Percentiles rank a stretch among this genome's conserved stretches.
Conservation (phyloP, 805 yeast genomes). For the Nakazawaea ishiwadae region DNA sequence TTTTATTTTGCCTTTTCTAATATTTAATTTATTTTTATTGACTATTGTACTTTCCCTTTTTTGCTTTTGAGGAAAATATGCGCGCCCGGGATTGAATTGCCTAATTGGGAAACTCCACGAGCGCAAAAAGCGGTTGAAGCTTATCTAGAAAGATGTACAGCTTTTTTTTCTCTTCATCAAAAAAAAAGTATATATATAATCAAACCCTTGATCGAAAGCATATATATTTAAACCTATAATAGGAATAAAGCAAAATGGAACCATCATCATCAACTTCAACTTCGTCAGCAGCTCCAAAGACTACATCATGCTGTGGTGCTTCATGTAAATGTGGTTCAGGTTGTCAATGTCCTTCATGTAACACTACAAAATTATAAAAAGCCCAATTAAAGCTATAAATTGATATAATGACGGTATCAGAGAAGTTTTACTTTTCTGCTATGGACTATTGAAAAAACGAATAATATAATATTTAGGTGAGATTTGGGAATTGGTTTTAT, state of each 20-base stretch:
- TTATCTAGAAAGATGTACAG: background rate
- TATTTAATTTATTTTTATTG: too few relatives aligned
- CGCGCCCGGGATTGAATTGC: slow-evolving; percentile 8
- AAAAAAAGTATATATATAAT: too few relatives aligned
- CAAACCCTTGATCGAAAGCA: too few relatives aligned
- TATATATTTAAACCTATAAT: background rate
- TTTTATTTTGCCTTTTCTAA: background rate
- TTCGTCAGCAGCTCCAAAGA: slow-evolving; percentile 8
- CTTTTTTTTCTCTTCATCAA: slow-evolving; percentile 1
- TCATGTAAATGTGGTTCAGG: slow-evolving; percentile 31
- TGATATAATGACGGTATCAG: background rate
- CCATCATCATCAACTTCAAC: slow-evolving; percentile 12
- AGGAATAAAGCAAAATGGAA: slow-evolving; percentile 10
- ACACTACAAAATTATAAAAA: slow-evolving; percentile 26
- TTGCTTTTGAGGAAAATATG: too few relatives aligned
- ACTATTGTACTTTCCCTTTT: too few relatives aligned
- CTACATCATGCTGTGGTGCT: slow-evolving; percentile 21
- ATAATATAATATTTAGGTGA: too few relatives aligned
- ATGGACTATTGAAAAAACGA: too few relatives aligned
- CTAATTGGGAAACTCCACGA: slow-evolving; percentile 1
- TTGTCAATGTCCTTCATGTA: slow-evolving; percentile 30
- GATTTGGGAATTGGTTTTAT: too few relatives aligned
- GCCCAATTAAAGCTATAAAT: too few relatives aligned
- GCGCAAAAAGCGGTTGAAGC: background rate
- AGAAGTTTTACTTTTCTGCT: too few relatives aligned